A percentile compares a stretch with the other conserved stretches of the same genome.
phyloP scores from a whole-genome alignment of 2,329 filamentous ascomycete species.

The Pseudocercospora macadamiae region DNA sequence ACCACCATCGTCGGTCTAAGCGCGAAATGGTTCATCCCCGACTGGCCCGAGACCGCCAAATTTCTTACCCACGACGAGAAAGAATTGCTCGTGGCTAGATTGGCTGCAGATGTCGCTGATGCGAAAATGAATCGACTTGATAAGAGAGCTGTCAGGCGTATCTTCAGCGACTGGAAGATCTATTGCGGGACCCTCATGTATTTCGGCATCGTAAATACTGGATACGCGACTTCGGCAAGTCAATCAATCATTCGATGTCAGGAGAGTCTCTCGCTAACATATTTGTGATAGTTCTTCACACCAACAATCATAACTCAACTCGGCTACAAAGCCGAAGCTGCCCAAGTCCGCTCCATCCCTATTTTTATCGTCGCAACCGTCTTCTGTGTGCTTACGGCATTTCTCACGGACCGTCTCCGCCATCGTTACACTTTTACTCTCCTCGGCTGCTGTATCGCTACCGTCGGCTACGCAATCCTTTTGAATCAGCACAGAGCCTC shows the following conservation, averaged over 20 bases:
- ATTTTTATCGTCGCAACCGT: slow-evolving; percentile 39
- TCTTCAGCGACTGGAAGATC: slow-evolving; percentile 54
- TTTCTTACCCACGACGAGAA: slow-evolving; percentile 57
- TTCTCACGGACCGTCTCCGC: slow-evolving; percentile 21
- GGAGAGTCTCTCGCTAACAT: slow-evolving; percentile 51
- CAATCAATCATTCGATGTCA: background rate
- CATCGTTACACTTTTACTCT: slow-evolving; percentile 39
- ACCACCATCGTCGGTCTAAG: slow-evolving; percentile 52
- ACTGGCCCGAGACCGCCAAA: slow-evolving; percentile 51
- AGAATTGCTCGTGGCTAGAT: slow-evolving; percentile 56
- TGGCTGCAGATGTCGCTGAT: slow-evolving; percentile 50
- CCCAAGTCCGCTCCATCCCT: slow-evolving; percentile 44
- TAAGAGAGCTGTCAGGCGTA: slow-evolving; percentile 50
- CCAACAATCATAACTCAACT: slow-evolving; percentile 64
- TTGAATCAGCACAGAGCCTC: slow-evolving; percentile 41
- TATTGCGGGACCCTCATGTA: slow-evolving; percentile 51
- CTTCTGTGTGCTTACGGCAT: slow-evolving; percentile 28
- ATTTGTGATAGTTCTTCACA: slow-evolving; percentile 42
- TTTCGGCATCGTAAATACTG: slow-evolving; percentile 48
- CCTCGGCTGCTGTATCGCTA: slow-evolving; percentile 30
- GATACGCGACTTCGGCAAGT: slow-evolving; percentile 44
- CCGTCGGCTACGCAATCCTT: slow-evolving; percentile 59
- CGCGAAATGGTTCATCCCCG: slow-evolving; percentile 58
- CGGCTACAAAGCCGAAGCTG: slow-evolving; percentile 61
- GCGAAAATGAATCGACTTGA: slow-evolving; percentile 58